Evolutionary conservation across 2,329 filamentous ascomycete species (phyloP).

Genomic region (Diaporthe citri): DNA sequence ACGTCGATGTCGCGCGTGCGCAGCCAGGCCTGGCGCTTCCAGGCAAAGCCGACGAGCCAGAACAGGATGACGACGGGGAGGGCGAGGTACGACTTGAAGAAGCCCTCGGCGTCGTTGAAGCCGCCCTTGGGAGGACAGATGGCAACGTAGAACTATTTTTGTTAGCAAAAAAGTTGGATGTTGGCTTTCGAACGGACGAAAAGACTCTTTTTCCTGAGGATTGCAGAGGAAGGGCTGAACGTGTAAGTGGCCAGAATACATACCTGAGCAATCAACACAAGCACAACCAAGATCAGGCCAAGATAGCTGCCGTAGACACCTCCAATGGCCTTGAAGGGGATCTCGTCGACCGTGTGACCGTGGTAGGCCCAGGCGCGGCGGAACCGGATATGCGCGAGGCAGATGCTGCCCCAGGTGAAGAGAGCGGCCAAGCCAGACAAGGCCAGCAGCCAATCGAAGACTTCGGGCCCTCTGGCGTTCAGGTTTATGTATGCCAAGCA

Average conservation of each 20-base stretch:
- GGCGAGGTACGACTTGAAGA: slow-evolving; percentile 68
- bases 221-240: no score
- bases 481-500: slow-evolving; percentile 64
- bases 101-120: slow-evolving; percentile 56
- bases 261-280: slow-evolving; percentile 68
- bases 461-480: slow-evolving; percentile 56
- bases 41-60: slow-evolving; percentile 68
- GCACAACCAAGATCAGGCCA: slow-evolving; percentile 68
- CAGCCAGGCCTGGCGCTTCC: slow-evolving; percentile 73
- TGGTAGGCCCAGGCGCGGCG: slow-evolving; percentile 72
- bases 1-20: slow-evolving; percentile 73
- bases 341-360: slow-evolving; percentile 74
- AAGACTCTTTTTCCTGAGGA: not conserved
- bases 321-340: slow-evolving; percentile 72
- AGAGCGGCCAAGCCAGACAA: slow-evolving; percentile 74
- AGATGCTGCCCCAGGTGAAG: slow-evolving; percentile 79
- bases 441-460: slow-evolving; percentile 76
- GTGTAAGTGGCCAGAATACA: not conserved
- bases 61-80: slow-evolving; percentile 67
- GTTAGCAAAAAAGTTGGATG: not conserved
- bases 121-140: slow-evolving; percentile 49
- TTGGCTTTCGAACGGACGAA: not conserved
- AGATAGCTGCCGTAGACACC: slow-evolving; percentile 75
- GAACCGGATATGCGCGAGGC: slow-evolving; percentile 77
- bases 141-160: slow-evolving; percentile 49